Evolutionary conservation across 2,329 filamentous ascomycete genomes (phyloP).

Genomic region (Trichoderma aggressivum): DNA sequence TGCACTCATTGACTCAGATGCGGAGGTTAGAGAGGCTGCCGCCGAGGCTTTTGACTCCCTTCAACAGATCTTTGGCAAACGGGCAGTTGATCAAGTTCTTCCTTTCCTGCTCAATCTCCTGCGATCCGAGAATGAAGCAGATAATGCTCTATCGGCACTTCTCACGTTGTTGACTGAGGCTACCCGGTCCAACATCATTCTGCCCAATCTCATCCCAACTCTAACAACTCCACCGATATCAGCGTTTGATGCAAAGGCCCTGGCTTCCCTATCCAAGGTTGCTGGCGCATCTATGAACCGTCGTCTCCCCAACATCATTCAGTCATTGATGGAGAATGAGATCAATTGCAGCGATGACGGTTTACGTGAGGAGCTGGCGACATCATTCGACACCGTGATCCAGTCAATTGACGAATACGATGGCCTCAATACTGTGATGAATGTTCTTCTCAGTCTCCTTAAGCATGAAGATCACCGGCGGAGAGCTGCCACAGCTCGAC

Average conservation of each 20-base stretch:
- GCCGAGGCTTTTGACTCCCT: slow-evolving; percentile 96
- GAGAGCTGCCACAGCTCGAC: slow-evolving; percentile 72
- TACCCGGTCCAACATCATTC: slow-evolving; percentile 89
- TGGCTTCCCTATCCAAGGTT: slow-evolving; percentile 90
- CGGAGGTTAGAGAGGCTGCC: slow-evolving; percentile 88
- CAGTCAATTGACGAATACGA: slow-evolving; percentile 94
- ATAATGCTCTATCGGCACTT: slow-evolving; percentile 88
- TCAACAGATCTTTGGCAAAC: slow-evolving; percentile 91
- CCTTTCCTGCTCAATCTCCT: slow-evolving; percentile 89
- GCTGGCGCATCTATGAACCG: slow-evolving; percentile 88
- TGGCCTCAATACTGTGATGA: slow-evolving; percentile 94
- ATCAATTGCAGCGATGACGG: slow-evolving; percentile 72
- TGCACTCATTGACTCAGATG: slow-evolving; percentile 84
- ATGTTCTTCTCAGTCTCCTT: slow-evolving; percentile 77
- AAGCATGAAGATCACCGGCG: slow-evolving; percentile 91
- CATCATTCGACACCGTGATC: slow-evolving; percentile 84
- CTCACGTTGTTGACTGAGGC: slow-evolving; percentile 92
- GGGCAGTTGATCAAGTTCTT: slow-evolving; percentile 89
- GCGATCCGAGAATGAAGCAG: slow-evolving; percentile 78
- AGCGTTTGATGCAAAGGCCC: slow-evolving; percentile 88
- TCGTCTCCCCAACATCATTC: slow-evolving; percentile 83
- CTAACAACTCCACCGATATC: slow-evolving; percentile 87
- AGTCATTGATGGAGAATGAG: slow-evolving; percentile 90
- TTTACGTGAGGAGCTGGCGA: slow-evolving; percentile 68
- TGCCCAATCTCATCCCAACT: slow-evolving; percentile 93